These are phyloP conservation scores for Parathielavia appendiculata DNA, from an alignment of 495 filamentous ascomycete genomes.

Conservation along the genomic window DNA sequence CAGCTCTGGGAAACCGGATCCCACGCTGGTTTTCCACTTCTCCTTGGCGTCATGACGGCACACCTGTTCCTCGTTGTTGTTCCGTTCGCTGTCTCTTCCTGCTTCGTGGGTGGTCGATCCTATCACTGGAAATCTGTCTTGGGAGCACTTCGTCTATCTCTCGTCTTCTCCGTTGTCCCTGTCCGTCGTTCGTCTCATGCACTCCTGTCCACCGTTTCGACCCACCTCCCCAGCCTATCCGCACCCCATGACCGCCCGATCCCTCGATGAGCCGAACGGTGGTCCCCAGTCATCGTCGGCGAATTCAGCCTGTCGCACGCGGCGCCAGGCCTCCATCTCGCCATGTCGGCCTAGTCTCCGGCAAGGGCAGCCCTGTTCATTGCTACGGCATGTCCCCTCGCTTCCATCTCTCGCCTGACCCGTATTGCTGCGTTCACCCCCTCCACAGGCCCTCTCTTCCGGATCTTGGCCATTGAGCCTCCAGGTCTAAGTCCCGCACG, in stretches of 20 bases:
- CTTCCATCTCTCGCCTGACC: slow-evolving; percentile 21
- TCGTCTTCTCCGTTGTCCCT: slow-evolving; percentile 12
- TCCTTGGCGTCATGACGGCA: slow-evolving; percentile 37
- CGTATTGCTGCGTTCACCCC: slow-evolving; percentile 25
- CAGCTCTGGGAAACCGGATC: slow-evolving; percentile 23
- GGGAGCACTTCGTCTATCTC: slow-evolving; percentile 20
- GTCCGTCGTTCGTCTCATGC: slow-evolving; percentile 13
- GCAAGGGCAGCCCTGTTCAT: slow-evolving; percentile 18
- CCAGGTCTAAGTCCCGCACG: slow-evolving; percentile 22
- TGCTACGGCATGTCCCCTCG: slow-evolving; percentile 20
- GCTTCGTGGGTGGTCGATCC: slow-evolving; percentile 12
- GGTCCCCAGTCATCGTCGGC: slow-evolving; percentile 20
- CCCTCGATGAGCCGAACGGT: slow-evolving; percentile 10
- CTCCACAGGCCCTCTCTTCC: slow-evolving; percentile 15
- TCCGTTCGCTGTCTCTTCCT: background rate
- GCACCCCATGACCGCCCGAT: slow-evolving; percentile 28
- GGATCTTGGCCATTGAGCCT: slow-evolving; percentile 28
- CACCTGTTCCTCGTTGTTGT: slow-evolving; percentile 29
- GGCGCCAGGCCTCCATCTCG: slow-evolving; percentile 27
- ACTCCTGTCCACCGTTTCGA: slow-evolving; percentile 15
- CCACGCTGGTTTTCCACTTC: slow-evolving; percentile 40
- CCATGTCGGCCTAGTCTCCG: slow-evolving; percentile 22
- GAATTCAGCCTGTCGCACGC: slow-evolving; percentile 28
- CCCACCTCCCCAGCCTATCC: slow-evolving; percentile 9
- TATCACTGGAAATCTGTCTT: slow-evolving; percentile 17